Evolutionary conservation across 2,329 filamentous ascomycete genomes (phyloP), one percentile per base, ranked within the genome.

Genomic region (Ceratocystis diversiconidia): DNA sequence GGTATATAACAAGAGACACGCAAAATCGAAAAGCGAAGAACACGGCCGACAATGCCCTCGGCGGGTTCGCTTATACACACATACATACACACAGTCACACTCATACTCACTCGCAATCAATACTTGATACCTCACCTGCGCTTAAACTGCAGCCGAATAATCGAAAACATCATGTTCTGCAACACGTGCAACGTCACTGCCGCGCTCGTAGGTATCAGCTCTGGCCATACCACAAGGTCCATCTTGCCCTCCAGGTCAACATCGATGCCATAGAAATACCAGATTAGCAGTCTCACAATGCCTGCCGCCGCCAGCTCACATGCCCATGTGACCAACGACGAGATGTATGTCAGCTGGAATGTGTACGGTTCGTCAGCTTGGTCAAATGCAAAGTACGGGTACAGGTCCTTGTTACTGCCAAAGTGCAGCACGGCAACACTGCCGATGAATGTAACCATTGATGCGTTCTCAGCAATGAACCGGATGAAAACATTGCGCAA

Each of bases 141-240:
- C 44, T 73, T 77, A 70, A 88, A 87, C 69, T 82, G 80, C 71
- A 88, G 74, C 69, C 85, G 79, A 44, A 87, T 82, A 70, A 88
- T 87, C 59, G 83, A 85, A 74, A 88, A 87, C 65, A 88, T 74
- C 85, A 88, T 88, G 72, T 87, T 88, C 75, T 88, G 85, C 73
- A 87, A 72, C 62, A 87, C 85, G 70, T 88, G 85, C 72, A 87
- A 75, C 76, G 83, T 84, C 25, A 87, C 85, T 25, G 82, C 83
- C 22, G 85, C 82, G 65, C 82, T 82, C 2, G 85, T 86, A 19
- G 85, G 85, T 70, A 88, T 73, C 70, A 88, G 73, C 75, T 87
- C 85, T 1, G 85, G 85, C 82, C 85, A 87, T 65, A 83, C 81
- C 5, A 80, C 80, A 69, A 88, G 75, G 73, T 88, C 85, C 68